phyloP scores from a whole-genome alignment of 192 early-diverging fungal species.

The Dissophora globulifera region DNA sequence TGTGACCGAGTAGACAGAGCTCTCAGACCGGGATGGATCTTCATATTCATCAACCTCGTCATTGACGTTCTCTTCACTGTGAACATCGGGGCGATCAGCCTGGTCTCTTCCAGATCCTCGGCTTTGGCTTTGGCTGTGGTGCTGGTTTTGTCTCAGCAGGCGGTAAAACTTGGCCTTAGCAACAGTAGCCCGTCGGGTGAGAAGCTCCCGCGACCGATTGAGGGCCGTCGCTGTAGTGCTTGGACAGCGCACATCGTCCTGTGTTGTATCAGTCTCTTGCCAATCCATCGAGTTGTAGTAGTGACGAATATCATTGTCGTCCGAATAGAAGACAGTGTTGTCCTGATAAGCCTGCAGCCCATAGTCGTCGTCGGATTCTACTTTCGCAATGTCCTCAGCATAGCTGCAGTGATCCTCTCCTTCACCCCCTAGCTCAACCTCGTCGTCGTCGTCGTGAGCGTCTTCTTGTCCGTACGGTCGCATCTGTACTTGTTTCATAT shows the following conservation, averaged over 20 bases:
- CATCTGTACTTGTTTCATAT: slow-evolving; percentile 17
- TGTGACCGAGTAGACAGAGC: slow-evolving; percentile 14
- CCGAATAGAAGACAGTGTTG: background rate
- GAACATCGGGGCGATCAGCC: too few species aligned
- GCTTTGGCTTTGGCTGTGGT: too few species aligned
- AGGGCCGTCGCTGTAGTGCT: background rate
- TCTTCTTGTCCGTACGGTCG: slow-evolving; percentile 38
- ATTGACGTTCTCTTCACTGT: background rate
- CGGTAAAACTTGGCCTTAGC: slow-evolving; percentile 31
- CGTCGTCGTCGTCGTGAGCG: background rate
- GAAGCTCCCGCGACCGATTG: background rate
- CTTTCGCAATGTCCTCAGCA: background rate
- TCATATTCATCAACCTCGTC: background rate
- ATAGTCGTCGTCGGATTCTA: background rate
- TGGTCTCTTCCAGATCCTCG: background rate
- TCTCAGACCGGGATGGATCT: background rate
- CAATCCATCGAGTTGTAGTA: slow-evolving; percentile 5
- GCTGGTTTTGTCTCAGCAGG: slow-evolving; percentile 6
- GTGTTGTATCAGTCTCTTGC: background rate
- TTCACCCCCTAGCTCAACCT: background rate
- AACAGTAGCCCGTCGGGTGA: slow-evolving; percentile 1
- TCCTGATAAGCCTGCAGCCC: background rate
- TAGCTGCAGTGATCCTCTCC: background rate
- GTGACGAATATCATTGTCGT: slow-evolving; percentile 5
- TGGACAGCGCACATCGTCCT: background rate